A percentile compares a stretch with the other conserved stretches of the same genome.
Conservation (phyloP, 129 eudicot genomes). For the Apium graveolens region DNA sequence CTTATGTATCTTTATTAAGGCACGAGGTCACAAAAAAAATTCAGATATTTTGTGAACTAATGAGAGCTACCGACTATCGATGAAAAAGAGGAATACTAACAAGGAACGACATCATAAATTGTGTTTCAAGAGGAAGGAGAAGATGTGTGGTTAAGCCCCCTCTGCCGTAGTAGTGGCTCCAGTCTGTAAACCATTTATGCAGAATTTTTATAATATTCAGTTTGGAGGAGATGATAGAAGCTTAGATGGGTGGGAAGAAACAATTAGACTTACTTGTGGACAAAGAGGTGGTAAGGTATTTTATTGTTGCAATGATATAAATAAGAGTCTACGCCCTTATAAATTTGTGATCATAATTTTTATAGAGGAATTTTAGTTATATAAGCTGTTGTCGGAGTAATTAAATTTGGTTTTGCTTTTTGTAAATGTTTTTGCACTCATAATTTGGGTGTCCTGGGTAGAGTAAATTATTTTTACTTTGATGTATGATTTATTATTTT, state of each 20-base stretch:
- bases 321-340: slow-evolving; percentile 24
- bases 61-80: slow-evolving; percentile 85
- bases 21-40: slow-evolving; percentile 93
- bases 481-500: background rate
- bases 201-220: slow-evolving; percentile 36
- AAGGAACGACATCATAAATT: slow-evolving; percentile 55
- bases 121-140: slow-evolving; percentile 47
- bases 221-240: slow-evolving; percentile 65
- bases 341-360: slow-evolving; percentile 27
- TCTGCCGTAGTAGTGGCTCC: slow-evolving; percentile 21
- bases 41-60: slow-evolving; percentile 33
- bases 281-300: slow-evolving; percentile 70
- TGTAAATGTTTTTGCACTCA: slow-evolving; percentile 15
- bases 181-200: slow-evolving; percentile 27
- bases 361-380: slow-evolving; percentile 42
- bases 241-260: slow-evolving; percentile 93
- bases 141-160: slow-evolving; percentile 37
- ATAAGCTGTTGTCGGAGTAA: slow-evolving; percentile 27
- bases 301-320: slow-evolving; percentile 50
- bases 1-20: slow-evolving; percentile 71
- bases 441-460: slow-evolving; percentile 6
- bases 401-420: slow-evolving; percentile 10
- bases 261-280: slow-evolving; percentile 88
- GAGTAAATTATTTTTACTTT: background rate
- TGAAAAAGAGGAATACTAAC: slow-evolving; percentile 64